Evolutionary conservation across 495 filamentous ascomycete genomes (phyloP).

Genomic region (Podospora sp.): DNA sequence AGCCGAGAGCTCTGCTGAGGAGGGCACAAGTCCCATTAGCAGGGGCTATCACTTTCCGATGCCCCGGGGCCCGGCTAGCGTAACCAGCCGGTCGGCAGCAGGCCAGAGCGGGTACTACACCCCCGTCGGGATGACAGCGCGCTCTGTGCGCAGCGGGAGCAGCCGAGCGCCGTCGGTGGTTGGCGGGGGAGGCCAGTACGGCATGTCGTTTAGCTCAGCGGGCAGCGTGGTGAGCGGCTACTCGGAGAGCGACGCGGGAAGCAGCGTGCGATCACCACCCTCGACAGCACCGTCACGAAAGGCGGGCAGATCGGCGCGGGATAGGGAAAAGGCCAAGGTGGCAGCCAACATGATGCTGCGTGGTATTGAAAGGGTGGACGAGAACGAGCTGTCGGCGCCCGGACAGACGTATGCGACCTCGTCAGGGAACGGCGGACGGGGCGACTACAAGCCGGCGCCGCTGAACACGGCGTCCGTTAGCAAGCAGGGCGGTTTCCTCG

Average conservation of each 20-base stretch:
- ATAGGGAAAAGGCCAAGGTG: slow-evolving; percentile 14
- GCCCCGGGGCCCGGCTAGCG: slow-evolving; percentile 29
- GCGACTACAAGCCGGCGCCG: slow-evolving; percentile 21
- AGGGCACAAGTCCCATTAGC: slow-evolving; percentile 25
- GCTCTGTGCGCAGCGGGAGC: slow-evolving; percentile 32
- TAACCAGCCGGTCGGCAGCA: slow-evolving; percentile 32
- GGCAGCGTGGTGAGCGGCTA: slow-evolving; percentile 23
- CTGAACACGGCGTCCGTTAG: slow-evolving; percentile 10
- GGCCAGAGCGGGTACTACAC: slow-evolving; percentile 31
- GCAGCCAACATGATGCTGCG: slow-evolving; percentile 17
- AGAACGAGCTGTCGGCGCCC: slow-evolving; percentile 31
- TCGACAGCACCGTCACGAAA: slow-evolving; percentile 25
- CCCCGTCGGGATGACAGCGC: slow-evolving; percentile 27
- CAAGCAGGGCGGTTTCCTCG: slow-evolving; percentile 31
- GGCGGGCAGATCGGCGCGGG: slow-evolving; percentile 11
- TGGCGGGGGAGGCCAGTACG: slow-evolving; percentile 14
- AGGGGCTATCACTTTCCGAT: slow-evolving; percentile 38
- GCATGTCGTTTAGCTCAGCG: slow-evolving; percentile 21
- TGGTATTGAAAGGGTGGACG: slow-evolving; percentile 28
- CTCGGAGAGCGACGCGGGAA: slow-evolving; percentile 30
- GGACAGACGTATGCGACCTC: slow-evolving; percentile 28
- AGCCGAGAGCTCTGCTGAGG: slow-evolving; percentile 37
- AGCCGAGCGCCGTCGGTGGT: slow-evolving; percentile 29
- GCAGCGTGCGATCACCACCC: slow-evolving; percentile 29
- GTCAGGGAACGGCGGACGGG: slow-evolving; percentile 1